These are phyloP conservation scores for Carex myosuroides DNA, from an alignment of 176 grass and related monocot species.

Conservation along the genomic window DNA sequence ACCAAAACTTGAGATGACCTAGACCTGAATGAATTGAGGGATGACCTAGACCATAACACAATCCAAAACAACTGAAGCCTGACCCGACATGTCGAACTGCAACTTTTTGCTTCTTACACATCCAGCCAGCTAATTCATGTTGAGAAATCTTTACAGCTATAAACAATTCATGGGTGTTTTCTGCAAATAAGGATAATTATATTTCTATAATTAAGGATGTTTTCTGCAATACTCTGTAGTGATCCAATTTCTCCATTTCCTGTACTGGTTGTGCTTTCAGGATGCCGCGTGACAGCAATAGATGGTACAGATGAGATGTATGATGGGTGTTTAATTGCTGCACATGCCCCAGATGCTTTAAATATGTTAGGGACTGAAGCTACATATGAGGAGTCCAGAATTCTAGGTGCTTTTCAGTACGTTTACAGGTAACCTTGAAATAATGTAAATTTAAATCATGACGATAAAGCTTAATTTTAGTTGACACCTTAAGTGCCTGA, in stretches of 20 bases:
- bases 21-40: neutral
- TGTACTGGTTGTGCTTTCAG: conserved; percentile 14
- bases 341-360: conserved; percentile 76
- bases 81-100: neutral
- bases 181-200: neutral
- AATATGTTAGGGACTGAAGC: conserved; percentile 57
- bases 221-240: neutral
- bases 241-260: neutral
- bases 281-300: conserved; percentile 29
- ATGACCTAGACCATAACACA: neutral
- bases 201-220: neutral
- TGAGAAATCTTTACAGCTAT: too few species aligned
- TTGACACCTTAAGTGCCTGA: too few species aligned
- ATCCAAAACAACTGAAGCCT: neutral
- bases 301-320: conserved; percentile 51
- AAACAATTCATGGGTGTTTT: neutral
- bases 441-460: neutral
- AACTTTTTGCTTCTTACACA: neutral
- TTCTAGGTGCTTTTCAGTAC: conserved; percentile 83
- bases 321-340: conserved; percentile 57
- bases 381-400: conserved; percentile 59
- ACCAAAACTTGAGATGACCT: too few species aligned
- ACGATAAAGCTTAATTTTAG: neutral
- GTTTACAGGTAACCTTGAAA: conserved; percentile 47
- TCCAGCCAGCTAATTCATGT: neutral